Evolutionary conservation across 495 filamentous ascomycete species (phyloP).

Genomic region (Glarea lozoyensis): DNA sequence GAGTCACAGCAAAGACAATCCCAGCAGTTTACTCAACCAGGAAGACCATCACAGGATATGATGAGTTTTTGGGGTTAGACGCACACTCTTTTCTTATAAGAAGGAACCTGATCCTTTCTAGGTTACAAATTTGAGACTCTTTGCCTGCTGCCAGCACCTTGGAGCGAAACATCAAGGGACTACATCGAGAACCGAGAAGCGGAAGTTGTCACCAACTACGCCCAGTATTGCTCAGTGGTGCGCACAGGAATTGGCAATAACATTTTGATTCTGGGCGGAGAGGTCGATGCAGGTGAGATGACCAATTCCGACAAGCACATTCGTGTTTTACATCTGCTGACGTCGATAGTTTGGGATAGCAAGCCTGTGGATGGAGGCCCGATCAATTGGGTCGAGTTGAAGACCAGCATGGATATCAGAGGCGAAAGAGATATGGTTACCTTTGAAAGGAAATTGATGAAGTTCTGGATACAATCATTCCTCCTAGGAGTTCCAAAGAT

Average conservation of each 20-base stretch:
- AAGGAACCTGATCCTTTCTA: slow-evolving; percentile 24
- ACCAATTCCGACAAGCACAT: slow-evolving; percentile 24
- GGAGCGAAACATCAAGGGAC: slow-evolving; percentile 59
- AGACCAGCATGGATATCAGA: slow-evolving; percentile 68
- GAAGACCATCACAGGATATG: slow-evolving; percentile 51
- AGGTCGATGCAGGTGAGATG: slow-evolving; percentile 73
- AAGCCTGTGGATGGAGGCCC: slow-evolving; percentile 56
- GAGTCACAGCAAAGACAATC: slow-evolving; percentile 33
- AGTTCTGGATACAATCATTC: slow-evolving; percentile 96
- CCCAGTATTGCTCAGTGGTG: slow-evolving; percentile 91
- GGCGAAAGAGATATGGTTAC: slow-evolving; percentile 56
- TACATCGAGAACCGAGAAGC: slow-evolving; percentile 69
- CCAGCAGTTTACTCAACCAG: slow-evolving; percentile 41
- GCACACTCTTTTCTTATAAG: slow-evolving; percentile 7
- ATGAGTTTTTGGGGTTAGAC: slow-evolving; percentile 56
- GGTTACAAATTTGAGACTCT: slow-evolving; percentile 97
- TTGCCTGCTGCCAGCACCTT: slow-evolving; percentile 59
- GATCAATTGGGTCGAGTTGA: slow-evolving; percentile 90
- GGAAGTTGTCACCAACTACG: slow-evolving; percentile 70
- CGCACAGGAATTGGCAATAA: slow-evolving; percentile 72
- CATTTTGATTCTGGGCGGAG: slow-evolving; percentile 74
- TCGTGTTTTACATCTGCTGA: not conserved
- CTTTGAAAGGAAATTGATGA: slow-evolving; percentile 83
- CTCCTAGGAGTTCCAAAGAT: slow-evolving; percentile 87
- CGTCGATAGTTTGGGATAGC: slow-evolving; percentile 61